A percentile compares a stretch with the other conserved stretches of the same genome.
phyloP scores from a whole-genome alignment of 805 yeast species.

The Starmerella powellii region DNA sequence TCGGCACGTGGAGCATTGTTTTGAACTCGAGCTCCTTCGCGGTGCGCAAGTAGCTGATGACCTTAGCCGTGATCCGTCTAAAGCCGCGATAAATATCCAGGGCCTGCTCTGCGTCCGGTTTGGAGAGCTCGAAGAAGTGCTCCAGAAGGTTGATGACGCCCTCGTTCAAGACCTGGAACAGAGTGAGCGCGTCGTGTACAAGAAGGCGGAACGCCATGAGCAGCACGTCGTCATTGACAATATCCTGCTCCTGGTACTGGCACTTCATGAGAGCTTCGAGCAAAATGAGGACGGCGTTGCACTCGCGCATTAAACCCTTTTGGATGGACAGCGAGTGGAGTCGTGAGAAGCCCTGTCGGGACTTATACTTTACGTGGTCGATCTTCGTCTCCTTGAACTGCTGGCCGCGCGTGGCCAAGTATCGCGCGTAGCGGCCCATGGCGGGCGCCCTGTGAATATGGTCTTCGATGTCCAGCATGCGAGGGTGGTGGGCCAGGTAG shows the following conservation, averaged over 20 bases:
- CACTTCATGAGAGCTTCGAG: slow-evolving; percentile 64
- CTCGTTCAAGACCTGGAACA: slow-evolving; percentile 85
- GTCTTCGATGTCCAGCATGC: slow-evolving; percentile 38
- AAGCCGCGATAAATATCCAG: slow-evolving; percentile 72
- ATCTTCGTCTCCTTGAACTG: slow-evolving; percentile 53
- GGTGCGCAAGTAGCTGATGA: slow-evolving; percentile 71
- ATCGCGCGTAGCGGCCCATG: slow-evolving; percentile 55
- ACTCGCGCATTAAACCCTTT: slow-evolving; percentile 71
- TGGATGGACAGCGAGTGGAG: slow-evolving; percentile 55
- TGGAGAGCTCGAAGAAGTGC: slow-evolving; percentile 87
- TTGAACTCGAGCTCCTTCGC: slow-evolving; percentile 82
- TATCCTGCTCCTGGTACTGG: slow-evolving; percentile 61
- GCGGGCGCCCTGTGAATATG: slow-evolving; percentile 27
- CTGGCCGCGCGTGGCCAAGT: slow-evolving; percentile 53
- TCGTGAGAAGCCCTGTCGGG: slow-evolving; percentile 42
- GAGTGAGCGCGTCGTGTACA: slow-evolving; percentile 75
- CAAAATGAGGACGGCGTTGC: slow-evolving; percentile 74
- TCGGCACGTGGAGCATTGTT: slow-evolving; percentile 85
- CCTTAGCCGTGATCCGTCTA: slow-evolving; percentile 74
- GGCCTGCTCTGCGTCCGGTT: slow-evolving; percentile 74
- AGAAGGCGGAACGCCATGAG: slow-evolving; percentile 75
- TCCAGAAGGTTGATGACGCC: slow-evolving; percentile 90
- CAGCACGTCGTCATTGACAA: slow-evolving; percentile 68
- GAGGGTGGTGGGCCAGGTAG: slow-evolving; percentile 41
- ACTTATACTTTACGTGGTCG: slow-evolving; percentile 62